Conservation (phyloP, 768 basidiomycete genomes). For the Termitomyces sp. region DNA sequence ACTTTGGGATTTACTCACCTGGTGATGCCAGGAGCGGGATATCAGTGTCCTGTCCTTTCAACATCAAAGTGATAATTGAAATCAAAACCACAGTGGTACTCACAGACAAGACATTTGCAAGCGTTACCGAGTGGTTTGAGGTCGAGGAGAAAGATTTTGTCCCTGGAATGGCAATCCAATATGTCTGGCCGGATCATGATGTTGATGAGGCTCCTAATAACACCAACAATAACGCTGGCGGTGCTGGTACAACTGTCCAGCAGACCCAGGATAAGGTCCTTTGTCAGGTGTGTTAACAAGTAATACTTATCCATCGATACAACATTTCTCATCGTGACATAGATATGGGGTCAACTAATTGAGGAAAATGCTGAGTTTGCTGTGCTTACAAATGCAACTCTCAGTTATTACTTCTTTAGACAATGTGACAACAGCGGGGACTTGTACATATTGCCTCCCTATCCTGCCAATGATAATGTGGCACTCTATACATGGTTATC, state of each 20-base stretch:
- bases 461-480: neutral
- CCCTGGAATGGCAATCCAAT: neutral
- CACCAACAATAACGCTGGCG: neutral
- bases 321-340: neutral
- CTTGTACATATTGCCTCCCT: neutral
- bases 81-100: neutral
- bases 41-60: neutral
- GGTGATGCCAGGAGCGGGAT: no score
- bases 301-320: neutral
- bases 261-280: neutral
- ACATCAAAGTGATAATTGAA: neutral
- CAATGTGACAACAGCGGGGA: neutral
- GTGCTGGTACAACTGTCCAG: accelerated
- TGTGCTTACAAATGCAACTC: neutral
- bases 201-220: neutral
- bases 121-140: neutral
- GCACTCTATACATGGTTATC: neutral
- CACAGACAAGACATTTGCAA: neutral
- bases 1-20: neutral
- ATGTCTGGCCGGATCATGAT: neutral
- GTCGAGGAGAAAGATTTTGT: neutral
- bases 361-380: neutral
- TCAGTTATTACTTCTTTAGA: neutral
- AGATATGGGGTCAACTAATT: neutral
- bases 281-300: neutral